These are phyloP conservation scores for Pythium phragmitis DNA, from an alignment of 352 stramenopile genomes.

Conservation along the genomic window DNA sequence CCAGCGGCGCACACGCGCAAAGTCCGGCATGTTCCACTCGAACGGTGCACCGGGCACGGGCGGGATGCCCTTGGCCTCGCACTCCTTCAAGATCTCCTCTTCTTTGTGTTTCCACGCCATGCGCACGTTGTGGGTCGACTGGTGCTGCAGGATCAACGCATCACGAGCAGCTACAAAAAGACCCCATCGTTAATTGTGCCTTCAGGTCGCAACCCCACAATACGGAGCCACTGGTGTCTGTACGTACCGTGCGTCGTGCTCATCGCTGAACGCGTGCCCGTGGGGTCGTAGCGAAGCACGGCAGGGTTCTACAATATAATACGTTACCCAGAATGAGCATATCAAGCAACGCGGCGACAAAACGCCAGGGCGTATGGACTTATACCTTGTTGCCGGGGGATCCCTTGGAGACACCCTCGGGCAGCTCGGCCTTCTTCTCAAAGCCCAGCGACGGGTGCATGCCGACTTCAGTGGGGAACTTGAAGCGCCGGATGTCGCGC, in stretches of 20 bases:
- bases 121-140: conserved; percentile 77
- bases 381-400: conserved; percentile 78
- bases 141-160: conserved; percentile 64
- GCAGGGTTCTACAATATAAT: conserved; percentile 45
- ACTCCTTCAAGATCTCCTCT: conserved; percentile 74
- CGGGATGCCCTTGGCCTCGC: conserved; percentile 73
- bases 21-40: conserved; percentile 63
- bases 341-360: neutral
- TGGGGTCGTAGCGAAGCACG: conserved; percentile 81
- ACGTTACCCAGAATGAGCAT: neutral
- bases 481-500: conserved; percentile 79
- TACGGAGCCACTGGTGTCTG: neutral
- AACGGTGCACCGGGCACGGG: conserved; percentile 66
- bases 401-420: conserved; percentile 60
- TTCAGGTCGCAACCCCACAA: neutral
- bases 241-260: conserved; percentile 64
- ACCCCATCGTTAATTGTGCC: neutral
- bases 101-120: conserved; percentile 78
- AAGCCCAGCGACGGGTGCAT: conserved; percentile 71
- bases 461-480: conserved; percentile 57
- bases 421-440: conserved; percentile 58
- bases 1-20: conserved; percentile 67
- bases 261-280: conserved; percentile 87
- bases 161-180: conserved; percentile 50
- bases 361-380: neutral